phyloP scores from a whole-genome alignment of 2,329 filamentous ascomycete species.

The Monilinia polystroma region DNA sequence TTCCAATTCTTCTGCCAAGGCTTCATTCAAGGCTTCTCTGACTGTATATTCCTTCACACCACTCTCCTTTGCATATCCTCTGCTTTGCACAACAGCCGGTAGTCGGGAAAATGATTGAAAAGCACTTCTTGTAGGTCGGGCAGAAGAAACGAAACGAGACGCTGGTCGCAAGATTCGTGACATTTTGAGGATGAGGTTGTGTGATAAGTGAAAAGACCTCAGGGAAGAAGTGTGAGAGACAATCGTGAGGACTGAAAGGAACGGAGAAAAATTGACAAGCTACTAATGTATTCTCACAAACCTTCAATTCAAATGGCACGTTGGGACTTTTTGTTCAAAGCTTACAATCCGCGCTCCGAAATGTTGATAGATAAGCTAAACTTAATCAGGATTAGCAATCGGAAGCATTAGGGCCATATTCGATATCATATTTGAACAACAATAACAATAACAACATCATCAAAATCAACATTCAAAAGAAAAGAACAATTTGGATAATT shows the following conservation, averaged over 20 bases:
- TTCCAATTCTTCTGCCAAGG: conserved; percentile 96
- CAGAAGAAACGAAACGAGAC: conserved; percentile 58
- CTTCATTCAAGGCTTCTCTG: conserved; percentile 95
- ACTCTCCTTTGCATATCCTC: conserved; percentile 41
- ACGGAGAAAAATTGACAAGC: conserved; percentile 15
- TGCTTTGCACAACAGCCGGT: conserved; percentile 38
- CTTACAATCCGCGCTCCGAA: conserved; percentile 22
- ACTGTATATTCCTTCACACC: conserved; percentile 92
- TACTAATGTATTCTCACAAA: conserved; percentile 11
- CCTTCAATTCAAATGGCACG: conserved; percentile 23
- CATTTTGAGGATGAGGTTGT: conserved; percentile 34
- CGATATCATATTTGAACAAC: background rate
- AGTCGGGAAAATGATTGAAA: conserved; percentile 47
- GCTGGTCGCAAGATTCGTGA: conserved; percentile 63
- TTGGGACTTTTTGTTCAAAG: conserved; percentile 24
- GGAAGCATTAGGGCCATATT: conserved; percentile 22
- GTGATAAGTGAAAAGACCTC: conserved; percentile 11
- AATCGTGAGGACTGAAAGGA: background rate
- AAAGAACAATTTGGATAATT: background rate
- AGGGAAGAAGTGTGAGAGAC: conserved; percentile 17
- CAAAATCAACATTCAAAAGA: background rate
- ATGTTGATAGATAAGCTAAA: conserved; percentile 24
- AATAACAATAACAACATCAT: background rate
- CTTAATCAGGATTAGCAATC: conserved; percentile 14
- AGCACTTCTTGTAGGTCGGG: conserved; percentile 49